Evolutionary conservation across 1,139 yeast species (phyloP).

Genomic region (Debaryomycetaceae sp.): DNA sequence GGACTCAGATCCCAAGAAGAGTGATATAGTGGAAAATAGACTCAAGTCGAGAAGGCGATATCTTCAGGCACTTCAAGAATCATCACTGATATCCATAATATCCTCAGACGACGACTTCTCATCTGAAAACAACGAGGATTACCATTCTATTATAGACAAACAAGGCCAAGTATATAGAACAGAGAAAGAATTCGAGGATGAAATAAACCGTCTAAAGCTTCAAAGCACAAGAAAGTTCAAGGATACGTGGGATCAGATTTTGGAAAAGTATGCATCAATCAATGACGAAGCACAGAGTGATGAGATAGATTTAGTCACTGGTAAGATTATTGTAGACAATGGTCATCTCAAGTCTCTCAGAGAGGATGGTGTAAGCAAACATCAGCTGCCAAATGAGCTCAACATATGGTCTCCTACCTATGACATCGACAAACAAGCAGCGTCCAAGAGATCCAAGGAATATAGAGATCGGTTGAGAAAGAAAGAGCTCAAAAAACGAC

Average conservation of each 20-base stretch:
- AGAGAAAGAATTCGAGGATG: constrained; percentile 18
- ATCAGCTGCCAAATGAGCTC: constrained; percentile 6
- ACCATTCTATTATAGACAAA: constrained; percentile 4
- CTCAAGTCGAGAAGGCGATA: background rate
- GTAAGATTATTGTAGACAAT: constrained; percentile 54
- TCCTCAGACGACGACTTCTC: constrained; percentile 10
- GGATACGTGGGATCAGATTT: constrained; percentile 52
- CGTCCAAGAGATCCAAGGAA: constrained; percentile 4
- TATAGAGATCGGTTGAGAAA: constrained; percentile 7
- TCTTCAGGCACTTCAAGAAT: background rate
- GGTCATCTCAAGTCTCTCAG: constrained; percentile 56
- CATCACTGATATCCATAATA: constrained; percentile 15
- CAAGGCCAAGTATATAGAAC: constrained; percentile 1
- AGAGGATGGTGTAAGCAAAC: constrained; percentile 3
- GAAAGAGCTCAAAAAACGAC: constrained; percentile 15
- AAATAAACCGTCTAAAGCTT: constrained; percentile 21
- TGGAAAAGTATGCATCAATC: constrained; percentile 50
- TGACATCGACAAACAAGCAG: constrained; percentile 16
- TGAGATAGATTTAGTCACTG: constrained; percentile 59
- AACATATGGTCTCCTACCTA: constrained; percentile 23
- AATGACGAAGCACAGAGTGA: constrained; percentile 57
- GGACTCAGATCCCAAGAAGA: background rate
- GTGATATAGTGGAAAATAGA: background rate
- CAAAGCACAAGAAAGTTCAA: constrained; percentile 31
- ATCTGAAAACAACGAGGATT: constrained; percentile 1